A percentile compares a stretch with the other conserved stretches of the same genome.
Conservation (phyloP, 192 early-diverging fungal genomes). For the Mortierella antarctica region DNA sequence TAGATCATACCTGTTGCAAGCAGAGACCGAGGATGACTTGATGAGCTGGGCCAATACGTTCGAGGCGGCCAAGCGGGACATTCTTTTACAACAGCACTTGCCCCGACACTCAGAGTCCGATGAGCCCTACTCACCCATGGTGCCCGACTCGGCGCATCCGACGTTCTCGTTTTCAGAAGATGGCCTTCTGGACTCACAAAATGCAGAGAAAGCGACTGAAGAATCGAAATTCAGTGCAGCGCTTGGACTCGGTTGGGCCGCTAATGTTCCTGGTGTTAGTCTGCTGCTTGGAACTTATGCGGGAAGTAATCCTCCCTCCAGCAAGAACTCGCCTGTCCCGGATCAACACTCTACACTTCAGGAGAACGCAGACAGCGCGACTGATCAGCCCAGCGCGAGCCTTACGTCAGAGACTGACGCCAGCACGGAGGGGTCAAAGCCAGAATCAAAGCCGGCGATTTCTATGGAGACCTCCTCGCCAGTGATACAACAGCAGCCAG, state of each 20-base stretch:
- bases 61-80: slow-evolving; percentile 66
- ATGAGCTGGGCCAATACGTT: slow-evolving; percentile 72
- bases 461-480: neutral
- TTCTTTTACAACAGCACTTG: slow-evolving; percentile 25
- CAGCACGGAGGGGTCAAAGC: neutral
- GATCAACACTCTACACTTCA: neutral
- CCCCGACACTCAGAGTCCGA: slow-evolving; percentile 29
- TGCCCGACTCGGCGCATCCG: slow-evolving; percentile 12
- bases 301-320: slow-evolving; percentile 20
- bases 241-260: slow-evolving; percentile 31
- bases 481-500: neutral
- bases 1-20: slow-evolving; percentile 65
- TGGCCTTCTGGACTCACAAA: slow-evolving; percentile 15
- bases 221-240: slow-evolving; percentile 8
- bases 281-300: slow-evolving; percentile 29
- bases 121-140: slow-evolving; percentile 42
- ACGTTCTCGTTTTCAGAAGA: slow-evolving; percentile 38
- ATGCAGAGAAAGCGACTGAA: slow-evolving; percentile 1
- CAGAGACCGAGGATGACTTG: slow-evolving; percentile 78
- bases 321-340: neutral
- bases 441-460: slow-evolving; percentile 2
- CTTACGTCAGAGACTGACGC: neutral
- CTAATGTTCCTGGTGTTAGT: slow-evolving; percentile 44
- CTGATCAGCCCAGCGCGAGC: neutral
- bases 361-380: neutral